Evolutionary conservation across 225 moss, liverwort and hornwort species (phyloP), one percentile per base, ranked within the genome.

Genomic region (Pseudoscleropodium purum): DNA sequence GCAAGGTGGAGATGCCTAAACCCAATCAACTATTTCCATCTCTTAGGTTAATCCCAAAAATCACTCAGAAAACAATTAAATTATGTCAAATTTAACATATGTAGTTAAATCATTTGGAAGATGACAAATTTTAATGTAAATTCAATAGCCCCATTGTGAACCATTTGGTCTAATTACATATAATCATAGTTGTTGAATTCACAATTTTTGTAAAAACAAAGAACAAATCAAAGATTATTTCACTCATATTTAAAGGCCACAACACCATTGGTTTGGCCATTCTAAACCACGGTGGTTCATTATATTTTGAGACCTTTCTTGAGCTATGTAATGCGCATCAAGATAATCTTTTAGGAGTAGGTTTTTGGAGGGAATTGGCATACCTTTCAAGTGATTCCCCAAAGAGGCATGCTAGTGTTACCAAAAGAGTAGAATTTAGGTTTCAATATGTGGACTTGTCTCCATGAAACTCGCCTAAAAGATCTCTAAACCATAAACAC

Each of bases 41-140:
- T 1, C 0, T 70, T 4, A 3, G 0, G 0, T 25, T 39, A 2
- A 39, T 39, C 8, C 8, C 39, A n/a, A 0, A 24, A n/a, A n/a
- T 2, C 2, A 13, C 24, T 1, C 0, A 1, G 0, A 13, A 70
- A 39, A 70, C n/a, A 4, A 70, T 4, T n/a, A 13, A 69, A 39
- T 70, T 25, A n/a, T 4, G 7, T 70, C 13, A 7, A 39, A 14
- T 39, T 70, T 39, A 25, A 39, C 13, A 69, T 24, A 39, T 24
- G 13, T 69, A 39, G 3, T 5, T 9, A 73, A 43, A 24, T 7
- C 2, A 13, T 39, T 70, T 70, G 24, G 24, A 70, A 4, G 23
- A 39, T 70, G 39, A 24, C 7, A 24, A 24, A 39, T 24, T 13
- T 69, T 2, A 6, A 5, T 68, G 21, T 41, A 41, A 15, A 9